Conservation (phyloP, 768 basidiomycete genomes). For the Leccinum arenicola region DNA sequence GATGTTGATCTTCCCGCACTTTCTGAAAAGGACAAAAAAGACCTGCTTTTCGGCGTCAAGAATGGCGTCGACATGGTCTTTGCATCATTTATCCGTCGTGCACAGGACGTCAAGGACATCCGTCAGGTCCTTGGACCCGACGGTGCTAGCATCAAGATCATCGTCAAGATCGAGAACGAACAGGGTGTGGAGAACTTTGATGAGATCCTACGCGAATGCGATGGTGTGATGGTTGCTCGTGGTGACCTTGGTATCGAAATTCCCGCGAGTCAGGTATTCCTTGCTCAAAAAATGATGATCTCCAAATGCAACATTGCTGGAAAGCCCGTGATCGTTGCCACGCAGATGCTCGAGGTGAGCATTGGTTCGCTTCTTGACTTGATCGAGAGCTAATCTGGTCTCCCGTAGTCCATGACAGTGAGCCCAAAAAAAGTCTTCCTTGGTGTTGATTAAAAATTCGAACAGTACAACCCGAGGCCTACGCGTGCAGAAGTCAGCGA, state of each 20-base stretch:
- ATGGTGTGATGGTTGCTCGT: slow-evolving; percentile 99
- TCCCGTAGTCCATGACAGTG: slow-evolving; percentile 88
- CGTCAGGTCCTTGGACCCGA: slow-evolving; percentile 91
- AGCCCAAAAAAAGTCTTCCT: slow-evolving; percentile 17
- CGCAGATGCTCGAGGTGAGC: slow-evolving; percentile 95
- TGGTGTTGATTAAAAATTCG: slow-evolving; percentile 9
- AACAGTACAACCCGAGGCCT: slow-evolving; percentile 93
- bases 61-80: slow-evolving; percentile 99
- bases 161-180: slow-evolving; percentile 99
- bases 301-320: slow-evolving; percentile 97
- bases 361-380: background rate
- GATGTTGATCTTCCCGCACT: slow-evolving; percentile 96
- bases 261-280: slow-evolving; percentile 97
- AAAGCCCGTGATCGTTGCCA: slow-evolving; percentile 98
- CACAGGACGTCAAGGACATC: slow-evolving; percentile 91
- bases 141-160: slow-evolving; percentile 96
- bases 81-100: slow-evolving; percentile 97
- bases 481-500: slow-evolving; percentile 99
- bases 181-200: slow-evolving; percentile 99
- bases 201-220: slow-evolving; percentile 90
- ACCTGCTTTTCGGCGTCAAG: slow-evolving; percentile 91
- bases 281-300: slow-evolving; percentile 99
- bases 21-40: slow-evolving; percentile 97
- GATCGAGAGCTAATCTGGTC: slow-evolving; percentile 10
- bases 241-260: slow-evolving; percentile 99